phyloP scores from a whole-genome alignment of 306 rosid species.

The Hippophae rhamnoides region DNA sequence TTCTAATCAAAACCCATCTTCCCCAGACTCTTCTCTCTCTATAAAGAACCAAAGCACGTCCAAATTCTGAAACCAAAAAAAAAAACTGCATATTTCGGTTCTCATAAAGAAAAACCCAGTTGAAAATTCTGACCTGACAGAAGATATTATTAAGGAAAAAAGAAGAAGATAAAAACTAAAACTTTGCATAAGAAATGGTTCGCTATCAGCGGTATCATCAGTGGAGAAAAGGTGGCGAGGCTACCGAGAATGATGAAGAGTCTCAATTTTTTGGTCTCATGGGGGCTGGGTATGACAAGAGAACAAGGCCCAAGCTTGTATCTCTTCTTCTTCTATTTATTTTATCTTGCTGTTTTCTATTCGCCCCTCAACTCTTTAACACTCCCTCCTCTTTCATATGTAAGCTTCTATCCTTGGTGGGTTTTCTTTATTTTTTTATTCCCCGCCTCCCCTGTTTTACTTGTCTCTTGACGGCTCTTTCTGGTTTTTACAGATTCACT shows the following conservation, averaged over 20 bases:
- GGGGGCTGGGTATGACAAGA: conserved; percentile 33
- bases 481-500: conserved; percentile 38
- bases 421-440: background rate
- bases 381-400: conserved; percentile 32
- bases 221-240: conserved; percentile 23
- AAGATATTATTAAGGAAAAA: too few species aligned
- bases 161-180: background rate
- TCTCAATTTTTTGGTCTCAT: conserved; percentile 30
- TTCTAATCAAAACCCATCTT: too few species aligned
- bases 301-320: conserved; percentile 49
- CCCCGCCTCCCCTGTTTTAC: conserved; percentile 1
- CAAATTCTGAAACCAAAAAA: too few species aligned
- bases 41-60: too few species aligned
- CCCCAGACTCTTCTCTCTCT: too few species aligned
- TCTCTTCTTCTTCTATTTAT: conserved; percentile 47
- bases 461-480: conserved; percentile 5
- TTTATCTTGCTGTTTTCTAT: conserved; percentile 42
- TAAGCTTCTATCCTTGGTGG: conserved; percentile 13
- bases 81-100: background rate
- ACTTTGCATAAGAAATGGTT: conserved; percentile 43
- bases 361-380: conserved; percentile 45
- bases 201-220: conserved; percentile 41
- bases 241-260: conserved; percentile 31
- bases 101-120: background rate
- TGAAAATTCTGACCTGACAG: background rate